Evolutionary conservation across 2,329 filamentous ascomycete genomes (phyloP).

Genomic region (Claviceps paspali): DNA sequence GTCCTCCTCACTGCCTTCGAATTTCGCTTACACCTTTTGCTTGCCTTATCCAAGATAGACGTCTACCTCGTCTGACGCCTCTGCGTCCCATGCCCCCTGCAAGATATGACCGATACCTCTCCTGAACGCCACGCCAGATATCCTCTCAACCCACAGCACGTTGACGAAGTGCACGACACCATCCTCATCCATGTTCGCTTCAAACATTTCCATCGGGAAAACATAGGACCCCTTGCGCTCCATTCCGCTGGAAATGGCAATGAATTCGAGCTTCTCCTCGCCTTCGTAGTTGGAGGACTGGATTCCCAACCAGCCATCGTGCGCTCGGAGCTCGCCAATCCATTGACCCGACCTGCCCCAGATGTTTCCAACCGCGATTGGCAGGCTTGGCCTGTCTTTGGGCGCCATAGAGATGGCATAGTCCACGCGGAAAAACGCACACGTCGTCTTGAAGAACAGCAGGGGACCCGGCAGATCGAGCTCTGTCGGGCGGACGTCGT

Average conservation of each 20-base stretch:
- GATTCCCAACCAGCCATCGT: conserved; percentile 29
- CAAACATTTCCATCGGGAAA: conserved; percentile 23
- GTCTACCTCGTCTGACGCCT: conserved; percentile 24
- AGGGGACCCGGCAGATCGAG: conserved; percentile 21
- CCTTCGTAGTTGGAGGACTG: conserved; percentile 31
- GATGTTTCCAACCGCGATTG: conserved; percentile 28
- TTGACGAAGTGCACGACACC: conserved; percentile 30
- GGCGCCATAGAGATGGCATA: conserved; percentile 21
- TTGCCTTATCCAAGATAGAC: conserved; percentile 23
- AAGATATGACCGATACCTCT: conserved; percentile 28
- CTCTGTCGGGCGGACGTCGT: conserved; percentile 16
- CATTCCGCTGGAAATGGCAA: conserved; percentile 25
- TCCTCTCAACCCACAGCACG: conserved; percentile 30
- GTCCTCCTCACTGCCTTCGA: not conserved
- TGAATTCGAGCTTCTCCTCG: conserved; percentile 28
- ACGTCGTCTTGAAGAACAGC: conserved; percentile 24
- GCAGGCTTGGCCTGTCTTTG: conserved; percentile 21
- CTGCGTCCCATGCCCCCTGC: conserved; percentile 24
- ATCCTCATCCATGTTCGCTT: conserved; percentile 25
- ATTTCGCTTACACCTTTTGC: not conserved
- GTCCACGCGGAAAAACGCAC: conserved; percentile 25
- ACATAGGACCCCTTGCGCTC: conserved; percentile 27
- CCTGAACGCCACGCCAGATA: conserved; percentile 25
- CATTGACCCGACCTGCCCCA: conserved; percentile 21
- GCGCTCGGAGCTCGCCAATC: conserved; percentile 28